Conservation (phyloP, 345 rosid species). For the Eucalyptus tenuipes region DNA sequence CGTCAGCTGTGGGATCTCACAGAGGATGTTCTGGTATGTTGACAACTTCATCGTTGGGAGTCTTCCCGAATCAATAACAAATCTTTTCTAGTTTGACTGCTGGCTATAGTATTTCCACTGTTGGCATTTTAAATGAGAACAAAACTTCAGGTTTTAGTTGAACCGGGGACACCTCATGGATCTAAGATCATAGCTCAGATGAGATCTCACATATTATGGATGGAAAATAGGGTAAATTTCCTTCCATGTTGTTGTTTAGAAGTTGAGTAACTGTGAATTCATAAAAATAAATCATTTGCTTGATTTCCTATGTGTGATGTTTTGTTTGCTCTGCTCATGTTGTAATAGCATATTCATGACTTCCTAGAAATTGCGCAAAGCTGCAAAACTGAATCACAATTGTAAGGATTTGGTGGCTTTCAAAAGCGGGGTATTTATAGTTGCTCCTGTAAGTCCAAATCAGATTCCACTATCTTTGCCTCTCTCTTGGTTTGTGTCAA, state of each 20-base stretch:
- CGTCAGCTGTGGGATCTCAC: constrained; percentile 99
- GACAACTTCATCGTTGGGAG: neutral
- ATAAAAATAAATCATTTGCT: neutral
- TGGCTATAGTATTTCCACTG: neutral
- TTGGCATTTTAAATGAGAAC: neutral
- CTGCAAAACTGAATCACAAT: constrained; percentile 19
- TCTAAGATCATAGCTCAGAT: constrained; percentile 78
- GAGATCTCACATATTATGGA: constrained; percentile 95
- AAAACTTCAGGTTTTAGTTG: constrained; percentile 63
- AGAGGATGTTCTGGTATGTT: constrained; percentile 68
- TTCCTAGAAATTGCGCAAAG: constrained; percentile 54
- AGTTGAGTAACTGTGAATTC: neutral
- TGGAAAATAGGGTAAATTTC: constrained; percentile 75
- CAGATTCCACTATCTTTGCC: neutral
- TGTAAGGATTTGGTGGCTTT: constrained; percentile 44
- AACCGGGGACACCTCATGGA: constrained; percentile 97
- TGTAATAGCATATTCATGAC: neutral
- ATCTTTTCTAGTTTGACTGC: neutral
- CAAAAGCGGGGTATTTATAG: constrained; percentile 62
- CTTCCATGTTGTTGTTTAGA: neutral
- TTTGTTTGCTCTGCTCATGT: neutral
- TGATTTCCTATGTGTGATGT: neutral
- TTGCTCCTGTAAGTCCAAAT: constrained; percentile 79
- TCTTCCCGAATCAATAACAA: neutral
- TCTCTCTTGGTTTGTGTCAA: neutral